These are phyloP conservation scores for Xylariales sp. DNA, from an alignment of 2,329 filamentous ascomycete genomes.

Conservation along the genomic window DNA sequence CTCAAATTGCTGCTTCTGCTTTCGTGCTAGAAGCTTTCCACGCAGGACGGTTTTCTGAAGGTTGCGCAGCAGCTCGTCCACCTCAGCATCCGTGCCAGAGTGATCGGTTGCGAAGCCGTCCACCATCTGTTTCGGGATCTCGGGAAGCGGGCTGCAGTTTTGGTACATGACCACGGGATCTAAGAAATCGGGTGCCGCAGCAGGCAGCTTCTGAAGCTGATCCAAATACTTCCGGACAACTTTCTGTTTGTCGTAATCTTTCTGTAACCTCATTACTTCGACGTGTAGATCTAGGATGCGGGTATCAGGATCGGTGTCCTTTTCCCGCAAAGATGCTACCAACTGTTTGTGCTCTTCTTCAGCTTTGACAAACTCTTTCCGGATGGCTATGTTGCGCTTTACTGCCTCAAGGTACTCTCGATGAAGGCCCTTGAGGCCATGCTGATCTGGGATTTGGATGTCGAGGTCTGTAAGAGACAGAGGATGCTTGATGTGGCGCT, in stretches of 20 bases:
- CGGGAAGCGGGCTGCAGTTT: conserved; percentile 38
- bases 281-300: conserved; percentile 45
- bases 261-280: conserved; percentile 43
- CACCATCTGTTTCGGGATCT: conserved; percentile 48
- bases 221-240: conserved; percentile 49
- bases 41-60: conserved; percentile 56
- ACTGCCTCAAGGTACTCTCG: conserved; percentile 52
- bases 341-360: conserved; percentile 9
- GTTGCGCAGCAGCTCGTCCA: conserved; percentile 43
- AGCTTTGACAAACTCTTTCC: conserved; percentile 37
- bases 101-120: conserved; percentile 42
- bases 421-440: conserved; percentile 42
- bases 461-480: conserved; percentile 43
- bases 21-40: conserved; percentile 51
- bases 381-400: conserved; percentile 46
- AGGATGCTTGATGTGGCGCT: conserved; percentile 36
- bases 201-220: conserved; percentile 45
- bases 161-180: conserved; percentile 43
- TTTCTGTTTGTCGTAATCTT: conserved; percentile 45
- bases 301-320: conserved; percentile 13
- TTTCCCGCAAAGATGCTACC: not conserved
- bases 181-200: conserved; percentile 45
- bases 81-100: conserved; percentile 28
- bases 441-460: conserved; percentile 26
- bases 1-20: conserved; percentile 51